Evolutionary conservation across 176 grass and related monocot genomes (phyloP), one percentile per base, ranked within the genome.

Genomic region (Ampelocalamus luodianensis): DNA sequence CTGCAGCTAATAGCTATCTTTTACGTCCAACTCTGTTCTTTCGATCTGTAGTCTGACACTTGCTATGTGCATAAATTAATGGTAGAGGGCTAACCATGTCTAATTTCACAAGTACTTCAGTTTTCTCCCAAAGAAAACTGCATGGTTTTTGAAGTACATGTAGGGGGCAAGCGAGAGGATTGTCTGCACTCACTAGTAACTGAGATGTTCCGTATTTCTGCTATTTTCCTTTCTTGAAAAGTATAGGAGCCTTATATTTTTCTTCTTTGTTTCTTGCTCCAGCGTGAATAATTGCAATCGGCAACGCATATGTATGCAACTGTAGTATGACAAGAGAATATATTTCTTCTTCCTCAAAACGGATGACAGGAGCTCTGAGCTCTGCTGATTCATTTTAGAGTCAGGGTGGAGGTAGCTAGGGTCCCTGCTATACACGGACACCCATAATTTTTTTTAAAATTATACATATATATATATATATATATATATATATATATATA

Each of bases 11-110:
- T 45, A 45, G 43, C 2, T 45, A 45, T 45, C 43, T 45, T 45
- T 10, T 45, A 45, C 43, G 43, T 45, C 43, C 43, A 11, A 44
- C 56, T 49, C 56, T 36, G 61, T 67, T 88, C 12, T 29, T 85
- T 23, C 77, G 67, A 13, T 85, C 40, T 49, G 42, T 61, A 81
- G 61, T 43, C 69, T 85, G 8, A 61, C 27, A 49, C 10, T 68
- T 60, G 50, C 65, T 68, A 70, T 37, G 17, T 51, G 39, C 70
- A 51, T 50, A 56, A 20, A 78, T n/a, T n/a, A n/a, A n/a, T 27
- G 22, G 40, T 70, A 68, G 8, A 18, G 77, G 9, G 37, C 16
- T 79, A 34, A 36, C 24, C 16, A 20, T 74, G 20, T 38, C 32
- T 38, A 14, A 37, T 37, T 37, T 38, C 6, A 63, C 10, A 63